These are phyloP conservation scores for Knufia fluminis DNA, from an alignment of 2,329 filamentous ascomycete genomes.

Conservation along the genomic window DNA sequence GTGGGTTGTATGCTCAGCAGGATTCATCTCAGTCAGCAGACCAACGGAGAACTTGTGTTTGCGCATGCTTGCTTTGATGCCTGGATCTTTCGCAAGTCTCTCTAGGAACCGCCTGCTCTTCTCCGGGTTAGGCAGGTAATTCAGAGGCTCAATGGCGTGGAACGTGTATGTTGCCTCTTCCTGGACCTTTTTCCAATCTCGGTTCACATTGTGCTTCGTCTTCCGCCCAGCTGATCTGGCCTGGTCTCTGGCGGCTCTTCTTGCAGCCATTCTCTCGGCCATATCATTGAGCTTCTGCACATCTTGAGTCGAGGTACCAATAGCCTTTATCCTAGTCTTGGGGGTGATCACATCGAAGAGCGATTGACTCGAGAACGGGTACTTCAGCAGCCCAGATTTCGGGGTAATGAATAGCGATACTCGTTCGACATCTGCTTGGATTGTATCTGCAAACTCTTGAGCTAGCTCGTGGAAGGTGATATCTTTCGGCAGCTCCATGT, in stretches of 20 bases:
- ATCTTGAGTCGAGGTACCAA: conserved; percentile 35
- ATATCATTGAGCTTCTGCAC: conserved; percentile 35
- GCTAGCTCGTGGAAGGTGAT: conserved; percentile 43
- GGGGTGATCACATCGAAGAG: conserved; percentile 30
- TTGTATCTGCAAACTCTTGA: conserved; percentile 25
- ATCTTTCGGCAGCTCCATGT: conserved; percentile 38
- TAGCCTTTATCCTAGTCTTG: conserved; percentile 38
- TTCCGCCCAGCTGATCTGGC: conserved; percentile 14
- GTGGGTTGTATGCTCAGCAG: conserved; percentile 68
- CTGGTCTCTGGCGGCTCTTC: conserved; percentile 26
- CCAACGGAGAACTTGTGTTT: conserved; percentile 77
- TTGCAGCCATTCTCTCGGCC: conserved; percentile 24
- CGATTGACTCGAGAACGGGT: conserved; percentile 33
- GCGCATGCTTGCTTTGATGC: conserved; percentile 74
- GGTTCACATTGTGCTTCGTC: conserved; percentile 17
- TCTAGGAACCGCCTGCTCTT: conserved; percentile 63
- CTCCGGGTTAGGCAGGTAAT: conserved; percentile 66
- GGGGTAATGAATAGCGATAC: conserved; percentile 40
- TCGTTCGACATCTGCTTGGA: conserved; percentile 33
- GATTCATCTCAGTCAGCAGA: conserved; percentile 92
- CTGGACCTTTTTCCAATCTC: conserved; percentile 29
- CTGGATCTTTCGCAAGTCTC: conserved; percentile 69
- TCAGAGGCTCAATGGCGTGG: conserved; percentile 62
- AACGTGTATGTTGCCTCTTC: conserved; percentile 72
- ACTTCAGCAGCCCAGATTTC: conserved; percentile 38